Evolutionary conservation across 1,139 yeast genomes (phyloP).

Genomic region (Saccharomyces pastorianus): DNA sequence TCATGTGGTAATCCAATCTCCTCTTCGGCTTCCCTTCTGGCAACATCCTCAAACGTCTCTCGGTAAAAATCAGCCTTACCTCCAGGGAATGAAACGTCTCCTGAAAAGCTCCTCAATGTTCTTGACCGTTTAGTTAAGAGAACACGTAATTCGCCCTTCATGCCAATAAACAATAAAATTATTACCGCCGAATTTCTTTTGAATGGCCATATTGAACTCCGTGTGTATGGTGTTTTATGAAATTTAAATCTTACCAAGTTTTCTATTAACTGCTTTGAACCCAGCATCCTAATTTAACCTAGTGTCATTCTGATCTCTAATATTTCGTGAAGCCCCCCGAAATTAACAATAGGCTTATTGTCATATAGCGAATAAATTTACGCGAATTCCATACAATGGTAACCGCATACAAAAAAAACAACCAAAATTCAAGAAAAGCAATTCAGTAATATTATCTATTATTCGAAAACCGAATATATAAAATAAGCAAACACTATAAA

Average conservation of each 20-base stretch:
- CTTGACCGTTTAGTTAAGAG: constrained; percentile 71
- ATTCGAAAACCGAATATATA: background rate
- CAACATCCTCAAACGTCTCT: constrained; percentile 64
- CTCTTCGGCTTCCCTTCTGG: constrained; percentile 77
- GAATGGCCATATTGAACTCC: constrained; percentile 31
- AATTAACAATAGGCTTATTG: background rate
- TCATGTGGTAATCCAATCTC: constrained; percentile 67
- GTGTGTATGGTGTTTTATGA: background rate
- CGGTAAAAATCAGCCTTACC: constrained; percentile 65
- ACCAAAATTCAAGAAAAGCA: too few relatives aligned
- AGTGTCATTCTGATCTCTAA: background rate
- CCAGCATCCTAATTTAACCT: background rate
- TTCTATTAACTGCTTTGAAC: background rate
- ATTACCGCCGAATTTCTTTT: constrained; percentile 67
- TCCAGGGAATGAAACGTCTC: constrained; percentile 86
- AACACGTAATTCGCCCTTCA: constrained; percentile 65
- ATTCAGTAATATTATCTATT: background rate
- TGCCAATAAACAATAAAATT: constrained; percentile 61
- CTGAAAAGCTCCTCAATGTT: constrained; percentile 62
- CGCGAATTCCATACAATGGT: background rate
- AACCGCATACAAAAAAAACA: background rate
- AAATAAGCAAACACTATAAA: background rate
- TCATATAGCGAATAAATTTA: background rate
- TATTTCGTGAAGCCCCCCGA: background rate
- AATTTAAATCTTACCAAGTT: background rate